Evolutionary conservation across 805 yeast genomes (phyloP), one percentile per base, ranked within the genome.

Genomic region (Grigorovia yakushimaensis): DNA sequence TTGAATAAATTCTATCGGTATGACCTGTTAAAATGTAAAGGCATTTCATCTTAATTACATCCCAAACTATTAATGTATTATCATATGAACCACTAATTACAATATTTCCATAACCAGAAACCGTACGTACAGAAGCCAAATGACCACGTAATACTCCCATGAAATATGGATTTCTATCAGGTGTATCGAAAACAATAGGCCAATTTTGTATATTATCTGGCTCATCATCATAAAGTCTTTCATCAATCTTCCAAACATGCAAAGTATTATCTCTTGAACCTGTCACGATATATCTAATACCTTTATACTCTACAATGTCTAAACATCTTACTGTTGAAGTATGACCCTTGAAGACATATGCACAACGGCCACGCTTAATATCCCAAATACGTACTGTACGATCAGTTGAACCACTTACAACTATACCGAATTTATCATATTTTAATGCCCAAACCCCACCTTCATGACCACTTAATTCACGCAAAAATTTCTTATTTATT

Each of bases 361-460:
- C 87, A 62, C 98, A 91, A 53, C 75, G 75, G 2, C 91, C 95
- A 20, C 84, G 80, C 47, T 77, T 74, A 51, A 89, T 79, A 61
- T 89, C 87, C 98, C 98, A 93, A 4, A 93, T 80, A 49, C 98
- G 76, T 3, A 93, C 95, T 0, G 95, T 82, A 55, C 96, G 76
- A 66, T 93, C 98, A 0, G 97, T 91, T 1, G 96, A 84, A 0
- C 98, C 98, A 50, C 94, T 84, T 1, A 91, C 95, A 41, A 93
- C 72, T 3, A 62, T 60, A 10, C 66, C 66, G 8, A 88, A 87
- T 57, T 82, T 79, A 20, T 86, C 88, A 60, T 88, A 89, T 65
- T 91, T 88, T 62, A 93, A 73, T 1, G 98, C 98, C 98, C 98
- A 93, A 5, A 93, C 98, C 38, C 98, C 98, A 41, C 98, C 98